Evolutionary conservation across 139 green algal species (phyloP), one percentile per base, ranked within the genome.

Genomic region (Diplosphaera chodatii): DNA sequence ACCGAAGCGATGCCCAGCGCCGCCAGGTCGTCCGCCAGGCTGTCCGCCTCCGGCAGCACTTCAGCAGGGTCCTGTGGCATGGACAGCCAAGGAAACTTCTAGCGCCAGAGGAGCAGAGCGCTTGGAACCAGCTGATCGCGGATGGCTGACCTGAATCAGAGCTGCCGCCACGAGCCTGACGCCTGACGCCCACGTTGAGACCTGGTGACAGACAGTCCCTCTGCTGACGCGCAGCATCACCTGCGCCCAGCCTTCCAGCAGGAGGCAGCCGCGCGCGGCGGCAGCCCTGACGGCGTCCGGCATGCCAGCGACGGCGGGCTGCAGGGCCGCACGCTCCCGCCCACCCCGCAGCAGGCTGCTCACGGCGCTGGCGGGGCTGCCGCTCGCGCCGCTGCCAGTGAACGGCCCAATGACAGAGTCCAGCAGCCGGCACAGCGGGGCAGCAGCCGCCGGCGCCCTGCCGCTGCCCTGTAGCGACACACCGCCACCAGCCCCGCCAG

Each of bases 401-500:
- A 8, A 21, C 16, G 18, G 48, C 48, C 3, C 16, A 3, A 59
- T 18, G 16, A 59, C 13, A 18, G 16, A 10, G 3, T 25, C 10
- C 25, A 59, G 13, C 16, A 59, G 16, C 10, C 13, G 3, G 16
- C 13, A 23, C 18, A 59, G 48, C 13, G 13, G 48, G 16, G 48
- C 48, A 10, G 48, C 40, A 32, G 37, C 27, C 1, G 34, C 67
- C 21, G 40, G 32, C 27, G 71, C 29, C 32, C 37, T 63, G 32
- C 34, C 13, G 55, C 29, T 34, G 23, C 30, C 32, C 20, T 15
- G 10, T 69, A n/a, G 15, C 41, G 22, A 8, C 56, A 29, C 32
- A 69, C 40, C 4, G 40, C 73, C 3, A 80, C 64, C 69, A 75
- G 66, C 69, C 67, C 55, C 15, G 77, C 48, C 37, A 5, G 48